Conservation (phyloP, 768 basidiomycete species). For the Agrocybe pediades region DNA sequence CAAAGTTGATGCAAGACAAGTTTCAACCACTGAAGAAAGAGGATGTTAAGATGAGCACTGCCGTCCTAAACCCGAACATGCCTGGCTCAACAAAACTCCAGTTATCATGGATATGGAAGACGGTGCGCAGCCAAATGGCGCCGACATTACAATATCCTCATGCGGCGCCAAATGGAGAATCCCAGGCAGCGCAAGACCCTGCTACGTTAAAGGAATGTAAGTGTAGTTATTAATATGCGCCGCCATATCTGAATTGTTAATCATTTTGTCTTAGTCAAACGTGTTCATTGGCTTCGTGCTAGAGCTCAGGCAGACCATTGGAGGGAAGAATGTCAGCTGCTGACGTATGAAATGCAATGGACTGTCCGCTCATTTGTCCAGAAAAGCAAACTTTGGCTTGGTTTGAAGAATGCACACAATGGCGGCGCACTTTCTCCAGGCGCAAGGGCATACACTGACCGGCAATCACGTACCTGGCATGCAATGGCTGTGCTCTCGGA, state of each 20-base stretch:
- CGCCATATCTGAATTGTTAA: too few relatives aligned
- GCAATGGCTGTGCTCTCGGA: not conserved
- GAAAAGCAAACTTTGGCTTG: not conserved
- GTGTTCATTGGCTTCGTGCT: slow-evolving; percentile 20
- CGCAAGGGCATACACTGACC: not conserved
- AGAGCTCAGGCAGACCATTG: slow-evolving; percentile 10
- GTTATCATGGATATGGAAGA: slow-evolving; percentile 17
- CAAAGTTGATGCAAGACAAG: not conserved
- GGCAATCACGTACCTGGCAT: not conserved
- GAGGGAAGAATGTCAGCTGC: slow-evolving; percentile 9
- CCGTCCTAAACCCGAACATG: slow-evolving; percentile 11
- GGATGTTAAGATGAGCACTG: slow-evolving; percentile 15
- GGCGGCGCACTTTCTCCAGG: not conserved
- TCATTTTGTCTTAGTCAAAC: slow-evolving; percentile 5
- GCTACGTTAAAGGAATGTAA: slow-evolving; percentile 8
- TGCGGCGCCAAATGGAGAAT: not conserved
- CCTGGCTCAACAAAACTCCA: slow-evolving; percentile 4
- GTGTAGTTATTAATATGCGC: not conserved
- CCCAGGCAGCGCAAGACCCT: not conserved
- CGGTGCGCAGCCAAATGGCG: not conserved
- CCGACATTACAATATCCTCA: not conserved
- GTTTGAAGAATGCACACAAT: not conserved
- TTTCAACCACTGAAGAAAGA: not conserved
- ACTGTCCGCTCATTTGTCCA: not conserved
- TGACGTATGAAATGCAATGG: slow-evolving; percentile 3